These are phyloP conservation scores for Mucor circinelloides DNA, from an alignment of 371 early-diverging fungal species.

Conservation along the genomic window DNA sequence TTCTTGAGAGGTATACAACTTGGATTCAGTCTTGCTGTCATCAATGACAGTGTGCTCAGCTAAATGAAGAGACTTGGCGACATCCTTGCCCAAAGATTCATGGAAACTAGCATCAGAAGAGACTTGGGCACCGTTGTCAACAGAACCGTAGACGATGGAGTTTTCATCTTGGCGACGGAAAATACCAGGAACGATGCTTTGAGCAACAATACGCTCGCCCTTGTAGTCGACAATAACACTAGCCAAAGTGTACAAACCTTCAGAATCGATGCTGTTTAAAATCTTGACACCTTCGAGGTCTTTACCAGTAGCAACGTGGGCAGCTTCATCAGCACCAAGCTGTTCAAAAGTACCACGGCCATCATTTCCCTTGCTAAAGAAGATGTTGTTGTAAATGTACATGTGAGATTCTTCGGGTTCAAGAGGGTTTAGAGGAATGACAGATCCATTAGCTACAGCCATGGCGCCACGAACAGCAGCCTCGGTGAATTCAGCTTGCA, in stretches of 20 bases:
- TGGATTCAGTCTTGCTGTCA: constrained; percentile 61
- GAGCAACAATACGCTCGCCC: constrained; percentile 89
- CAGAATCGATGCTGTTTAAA: constrained; percentile 74
- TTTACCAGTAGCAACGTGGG: constrained; percentile 92
- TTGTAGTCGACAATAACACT: constrained; percentile 92
- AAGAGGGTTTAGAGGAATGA: constrained; percentile 79
- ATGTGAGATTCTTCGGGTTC: constrained; percentile 83
- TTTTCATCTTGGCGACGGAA: constrained; percentile 79
- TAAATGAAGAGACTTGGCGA: constrained; percentile 84
- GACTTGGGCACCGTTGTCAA: constrained; percentile 79
- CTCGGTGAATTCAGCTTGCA: constrained; percentile 90
- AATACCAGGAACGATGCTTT: constrained; percentile 91
- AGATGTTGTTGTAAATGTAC: constrained; percentile 94
- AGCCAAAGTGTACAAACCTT: constrained; percentile 82
- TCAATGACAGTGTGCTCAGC: constrained; percentile 76
- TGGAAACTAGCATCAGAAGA: constrained; percentile 77
- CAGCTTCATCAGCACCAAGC: constrained; percentile 90
- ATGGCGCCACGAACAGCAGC: constrained; percentile 87
- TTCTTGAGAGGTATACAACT: constrained; percentile 82
- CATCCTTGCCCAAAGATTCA: constrained; percentile 59
- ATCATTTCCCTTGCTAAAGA: constrained; percentile 92
- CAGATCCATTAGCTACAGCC: constrained; percentile 81
- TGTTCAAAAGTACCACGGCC: constrained; percentile 81
- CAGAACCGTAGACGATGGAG: constrained; percentile 87
- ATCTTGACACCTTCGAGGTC: constrained; percentile 89